These are phyloP conservation scores for Phialophora verrucosa DNA, from an alignment of 2,329 filamentous ascomycete genomes.

Conservation along the genomic window DNA sequence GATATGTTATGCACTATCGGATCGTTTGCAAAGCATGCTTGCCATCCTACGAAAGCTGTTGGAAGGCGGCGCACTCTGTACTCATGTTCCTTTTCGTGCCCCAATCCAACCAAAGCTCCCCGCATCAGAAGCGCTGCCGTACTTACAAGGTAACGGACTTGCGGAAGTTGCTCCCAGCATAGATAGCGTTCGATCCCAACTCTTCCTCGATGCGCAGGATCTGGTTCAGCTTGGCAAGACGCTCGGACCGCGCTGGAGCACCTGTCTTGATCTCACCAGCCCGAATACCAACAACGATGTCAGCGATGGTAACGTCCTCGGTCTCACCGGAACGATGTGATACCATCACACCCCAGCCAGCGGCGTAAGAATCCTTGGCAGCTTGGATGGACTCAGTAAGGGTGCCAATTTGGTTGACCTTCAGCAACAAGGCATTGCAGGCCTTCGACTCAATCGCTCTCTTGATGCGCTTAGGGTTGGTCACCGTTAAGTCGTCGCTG, in stretches of 20 bases:
- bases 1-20: neutral
- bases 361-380: constrained; percentile 96
- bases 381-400: constrained; percentile 99
- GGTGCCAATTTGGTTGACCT: constrained; percentile 99
- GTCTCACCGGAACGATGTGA: constrained; percentile 99
- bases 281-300: constrained; percentile 96
- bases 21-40: neutral
- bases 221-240: constrained; percentile 99
- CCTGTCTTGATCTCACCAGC: constrained; percentile 99
- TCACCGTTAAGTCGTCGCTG: constrained; percentile 93
- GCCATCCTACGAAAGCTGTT: neutral
- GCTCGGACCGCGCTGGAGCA: constrained; percentile 94
- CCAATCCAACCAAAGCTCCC: neutral
- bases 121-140: neutral
- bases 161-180: constrained; percentile 91
- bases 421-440: constrained; percentile 96
- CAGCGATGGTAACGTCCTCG: constrained; percentile 98
- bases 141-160: constrained; percentile 82
- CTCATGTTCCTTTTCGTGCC: neutral
- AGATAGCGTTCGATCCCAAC: constrained; percentile 88
- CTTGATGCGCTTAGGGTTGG: constrained; percentile 99
- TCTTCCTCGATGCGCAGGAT: constrained; percentile 99
- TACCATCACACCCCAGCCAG: constrained; percentile 98
- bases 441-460: constrained; percentile 99
- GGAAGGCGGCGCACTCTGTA: neutral